phyloP scores from a whole-genome alignment of 768 basidiomycete species.

The Phaffia australis region DNA sequence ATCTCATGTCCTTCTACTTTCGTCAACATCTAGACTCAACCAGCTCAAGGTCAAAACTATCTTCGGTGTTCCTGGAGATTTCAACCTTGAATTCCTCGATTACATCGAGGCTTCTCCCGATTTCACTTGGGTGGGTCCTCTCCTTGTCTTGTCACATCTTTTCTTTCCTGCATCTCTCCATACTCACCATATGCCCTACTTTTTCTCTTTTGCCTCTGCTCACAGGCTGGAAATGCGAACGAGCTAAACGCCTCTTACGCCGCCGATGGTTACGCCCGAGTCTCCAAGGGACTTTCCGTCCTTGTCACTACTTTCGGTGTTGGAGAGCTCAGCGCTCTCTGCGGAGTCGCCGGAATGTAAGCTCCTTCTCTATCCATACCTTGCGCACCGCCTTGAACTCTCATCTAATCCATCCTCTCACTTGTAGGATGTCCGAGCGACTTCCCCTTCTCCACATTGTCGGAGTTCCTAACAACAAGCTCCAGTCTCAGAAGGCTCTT shows the following conservation, averaged over 20 bases:
- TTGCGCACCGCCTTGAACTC: too few relatives aligned
- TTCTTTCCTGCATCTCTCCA: too few relatives aligned
- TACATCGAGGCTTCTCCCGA: conserved; percentile 61
- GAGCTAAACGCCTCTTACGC: conserved; percentile 75
- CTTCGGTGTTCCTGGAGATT: conserved; percentile 61
- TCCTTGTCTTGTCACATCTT: too few relatives aligned
- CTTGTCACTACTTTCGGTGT: conserved; percentile 79
- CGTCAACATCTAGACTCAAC: neutral
- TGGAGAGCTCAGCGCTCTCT: conserved; percentile 63
- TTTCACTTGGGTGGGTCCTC: conserved; percentile 57
- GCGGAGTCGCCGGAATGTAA: conserved; percentile 39
- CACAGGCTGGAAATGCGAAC: conserved; percentile 47
- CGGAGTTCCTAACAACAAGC: conserved; percentile 62
- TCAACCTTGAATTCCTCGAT: conserved; percentile 60
- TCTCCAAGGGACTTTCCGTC: conserved; percentile 53
- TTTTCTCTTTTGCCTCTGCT: too few relatives aligned
- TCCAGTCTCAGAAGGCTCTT: conserved; percentile 57
- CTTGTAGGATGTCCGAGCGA: conserved; percentile 57
- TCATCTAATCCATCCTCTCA: neutral
- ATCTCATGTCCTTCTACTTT: neutral
- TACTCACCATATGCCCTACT: too few relatives aligned
- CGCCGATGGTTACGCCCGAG: conserved; percentile 83
- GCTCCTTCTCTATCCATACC: neutral
- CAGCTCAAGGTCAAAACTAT: conserved; percentile 24
- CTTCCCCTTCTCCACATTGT: conserved; percentile 82